Base-by-base conservation (phyloP, 2,329 filamentous ascomycete genomes). In the Paraconiothyrium sp. region DNA sequence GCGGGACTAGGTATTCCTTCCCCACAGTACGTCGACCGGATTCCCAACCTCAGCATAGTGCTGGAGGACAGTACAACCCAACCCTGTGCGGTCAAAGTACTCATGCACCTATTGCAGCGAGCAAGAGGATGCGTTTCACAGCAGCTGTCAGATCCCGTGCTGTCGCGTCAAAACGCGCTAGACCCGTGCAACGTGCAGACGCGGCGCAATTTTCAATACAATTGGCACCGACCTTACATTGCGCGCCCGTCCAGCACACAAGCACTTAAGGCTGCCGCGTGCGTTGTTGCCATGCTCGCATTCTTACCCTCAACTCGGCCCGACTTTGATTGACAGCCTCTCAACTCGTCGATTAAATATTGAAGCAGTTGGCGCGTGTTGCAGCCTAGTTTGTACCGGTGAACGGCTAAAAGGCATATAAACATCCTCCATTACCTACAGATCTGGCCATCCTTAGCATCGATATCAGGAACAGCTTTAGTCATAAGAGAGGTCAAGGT, bases 11-110 rank as follows among this genome's bases (percentile, higher is more conserved):
- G 20, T 27, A 30, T 37, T 24, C 11, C 20, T 51, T 39, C 49
- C 49, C 49, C 49, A 51, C 49, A 51, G 16, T 39, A 39, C 34
- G 34, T 41, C 49, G 24, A 39, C 34, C 49, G 49, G 49, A 39
- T 51, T 50, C 27, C 47, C 47, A 20, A 35, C 47, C 30, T 34
- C 14, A 35, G 48, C 48, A 35, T 34, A 50, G 48, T 50, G 48
- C 14, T 35, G 13, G 13, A 22, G n/a, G 30, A 11, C 24, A 22
- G 46, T 30, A 32, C 11, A 32, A 20, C 22, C 24, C n/a, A 13
- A 13, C 20, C 44, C 22, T 27, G 22, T 47, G n/a, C 39, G 20
- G 43, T 46, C 20, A 16, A 32, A 48, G 13, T 24, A 24, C 7
- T 30, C 13, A 22, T 35, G 20, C 2, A 8, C 27, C n/a, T 11